Conservation (phyloP, 495 filamentous ascomycete genomes). For the Annulohypoxylon stygium region DNA sequence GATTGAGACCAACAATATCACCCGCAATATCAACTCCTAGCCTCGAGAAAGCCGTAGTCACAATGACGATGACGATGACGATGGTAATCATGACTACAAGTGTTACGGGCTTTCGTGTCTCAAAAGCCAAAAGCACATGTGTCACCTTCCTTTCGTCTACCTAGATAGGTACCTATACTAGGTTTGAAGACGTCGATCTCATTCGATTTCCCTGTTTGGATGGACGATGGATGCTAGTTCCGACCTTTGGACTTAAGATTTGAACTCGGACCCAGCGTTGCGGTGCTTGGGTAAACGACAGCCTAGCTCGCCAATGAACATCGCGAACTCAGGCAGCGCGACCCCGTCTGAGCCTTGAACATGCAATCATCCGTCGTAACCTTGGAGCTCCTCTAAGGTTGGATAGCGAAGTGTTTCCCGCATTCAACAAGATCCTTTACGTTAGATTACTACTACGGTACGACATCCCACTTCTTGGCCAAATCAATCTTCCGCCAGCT, state of each 20-base stretch:
- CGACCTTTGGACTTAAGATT: neutral
- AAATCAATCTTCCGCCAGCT: constrained; percentile 21
- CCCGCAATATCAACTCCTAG: neutral
- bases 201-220: constrained; percentile 19
- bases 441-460: constrained; percentile 46
- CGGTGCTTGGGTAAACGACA: constrained; percentile 25
- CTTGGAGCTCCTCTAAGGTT: constrained; percentile 29
- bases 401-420: constrained; percentile 44
- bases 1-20: neutral
- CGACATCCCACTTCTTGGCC: constrained; percentile 39
- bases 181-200: constrained; percentile 20
- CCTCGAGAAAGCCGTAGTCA: neutral
- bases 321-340: constrained; percentile 2
- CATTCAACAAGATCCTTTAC: constrained; percentile 34
- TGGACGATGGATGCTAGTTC: constrained; percentile 14
- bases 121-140: constrained; percentile 13
- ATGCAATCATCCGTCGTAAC: constrained; percentile 33
- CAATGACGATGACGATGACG: constrained; percentile 16
- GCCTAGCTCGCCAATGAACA: constrained; percentile 26
- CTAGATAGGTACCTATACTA: neutral
- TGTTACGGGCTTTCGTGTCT: constrained; percentile 20
- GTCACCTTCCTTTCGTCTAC: constrained; percentile 30
- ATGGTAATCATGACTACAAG: constrained; percentile 6
- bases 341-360: constrained; percentile 24
- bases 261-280: constrained; percentile 26